Conservation (phyloP, 2,329 filamentous ascomycete genomes). For the Talaromyces sp. region DNA sequence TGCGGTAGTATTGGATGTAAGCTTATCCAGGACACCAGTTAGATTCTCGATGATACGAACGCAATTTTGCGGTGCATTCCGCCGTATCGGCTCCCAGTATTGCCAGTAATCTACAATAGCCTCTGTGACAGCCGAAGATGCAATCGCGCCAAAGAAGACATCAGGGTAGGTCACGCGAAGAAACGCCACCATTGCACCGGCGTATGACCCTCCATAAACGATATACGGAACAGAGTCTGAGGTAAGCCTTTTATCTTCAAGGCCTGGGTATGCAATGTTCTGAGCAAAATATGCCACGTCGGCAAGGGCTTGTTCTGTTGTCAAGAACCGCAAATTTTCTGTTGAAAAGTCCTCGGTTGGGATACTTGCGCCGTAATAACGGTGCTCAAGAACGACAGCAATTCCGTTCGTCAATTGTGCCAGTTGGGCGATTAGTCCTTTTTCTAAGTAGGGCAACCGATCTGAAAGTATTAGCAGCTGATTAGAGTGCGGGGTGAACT, state of each 20-base stretch:
- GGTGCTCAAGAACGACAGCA: slow-evolving; percentile 77
- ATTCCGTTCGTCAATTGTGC: slow-evolving; percentile 68
- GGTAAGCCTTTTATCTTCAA: slow-evolving; percentile 65
- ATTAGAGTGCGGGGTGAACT: slow-evolving; percentile 9
- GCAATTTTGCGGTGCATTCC: slow-evolving; percentile 59
- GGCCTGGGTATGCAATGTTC: slow-evolving; percentile 65
- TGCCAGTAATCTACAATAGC: slow-evolving; percentile 74
- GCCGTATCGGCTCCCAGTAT: slow-evolving; percentile 58
- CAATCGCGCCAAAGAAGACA: slow-evolving; percentile 72
- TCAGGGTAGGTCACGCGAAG: slow-evolving; percentile 73
- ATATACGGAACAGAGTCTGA: slow-evolving; percentile 66
- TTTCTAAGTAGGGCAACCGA: slow-evolving; percentile 67
- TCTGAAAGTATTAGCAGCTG: slow-evolving; percentile 26
- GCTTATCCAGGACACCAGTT: slow-evolving; percentile 57
- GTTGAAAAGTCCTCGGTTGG: slow-evolving; percentile 64
- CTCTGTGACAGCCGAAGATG: slow-evolving; percentile 72
- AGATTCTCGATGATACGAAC: slow-evolving; percentile 61
- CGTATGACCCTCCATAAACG: slow-evolving; percentile 79
- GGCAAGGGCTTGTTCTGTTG: slow-evolving; percentile 76
- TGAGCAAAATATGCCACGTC: slow-evolving; percentile 77
- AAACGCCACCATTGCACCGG: slow-evolving; percentile 74
- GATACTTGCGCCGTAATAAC: slow-evolving; percentile 78
- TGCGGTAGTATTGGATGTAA: slow-evolving; percentile 48
- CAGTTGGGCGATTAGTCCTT: slow-evolving; percentile 71
- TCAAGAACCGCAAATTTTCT: slow-evolving; percentile 72